Conservation (phyloP, 257 asterid genomes). For the Nicotiana knightiana region DNA sequence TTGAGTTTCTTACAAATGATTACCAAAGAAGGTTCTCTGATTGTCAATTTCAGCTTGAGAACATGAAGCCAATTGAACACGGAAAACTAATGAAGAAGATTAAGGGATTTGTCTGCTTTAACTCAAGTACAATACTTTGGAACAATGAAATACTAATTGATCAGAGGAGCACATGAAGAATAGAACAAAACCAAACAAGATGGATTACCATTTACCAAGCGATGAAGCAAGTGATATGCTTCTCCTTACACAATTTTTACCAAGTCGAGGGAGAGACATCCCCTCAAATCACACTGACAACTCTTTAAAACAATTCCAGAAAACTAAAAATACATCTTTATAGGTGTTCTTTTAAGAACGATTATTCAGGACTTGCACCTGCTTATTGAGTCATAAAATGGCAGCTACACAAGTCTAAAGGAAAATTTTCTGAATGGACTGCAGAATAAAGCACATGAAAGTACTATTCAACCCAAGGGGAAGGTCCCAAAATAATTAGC, state of each 20-base stretch:
- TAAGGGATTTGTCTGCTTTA: background rate
- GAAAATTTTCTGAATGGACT: background rate
- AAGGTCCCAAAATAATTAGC: background rate
- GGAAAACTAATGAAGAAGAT: background rate
- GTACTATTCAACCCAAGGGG: background rate
- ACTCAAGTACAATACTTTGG: background rate
- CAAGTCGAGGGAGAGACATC: background rate
- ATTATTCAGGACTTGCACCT: background rate
- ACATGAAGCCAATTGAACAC: background rate
- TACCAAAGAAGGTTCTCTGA: background rate
- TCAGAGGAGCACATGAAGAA: background rate
- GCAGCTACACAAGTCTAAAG: background rate
- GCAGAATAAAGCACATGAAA: background rate
- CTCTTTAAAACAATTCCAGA: background rate
- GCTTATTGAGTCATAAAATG: slow-evolving; percentile 5
- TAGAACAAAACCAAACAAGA: background rate
- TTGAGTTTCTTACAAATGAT: background rate
- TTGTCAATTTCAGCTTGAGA: background rate
- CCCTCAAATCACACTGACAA: background rate
- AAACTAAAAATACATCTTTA: background rate
- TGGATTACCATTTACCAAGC: background rate
- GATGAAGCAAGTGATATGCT: background rate
- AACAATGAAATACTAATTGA: background rate
- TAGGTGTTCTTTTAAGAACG: background rate
- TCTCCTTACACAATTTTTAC: background rate